phyloP scores from a whole-genome alignment of 176 grass and related monocot species.

The Lolium rigidum region DNA sequence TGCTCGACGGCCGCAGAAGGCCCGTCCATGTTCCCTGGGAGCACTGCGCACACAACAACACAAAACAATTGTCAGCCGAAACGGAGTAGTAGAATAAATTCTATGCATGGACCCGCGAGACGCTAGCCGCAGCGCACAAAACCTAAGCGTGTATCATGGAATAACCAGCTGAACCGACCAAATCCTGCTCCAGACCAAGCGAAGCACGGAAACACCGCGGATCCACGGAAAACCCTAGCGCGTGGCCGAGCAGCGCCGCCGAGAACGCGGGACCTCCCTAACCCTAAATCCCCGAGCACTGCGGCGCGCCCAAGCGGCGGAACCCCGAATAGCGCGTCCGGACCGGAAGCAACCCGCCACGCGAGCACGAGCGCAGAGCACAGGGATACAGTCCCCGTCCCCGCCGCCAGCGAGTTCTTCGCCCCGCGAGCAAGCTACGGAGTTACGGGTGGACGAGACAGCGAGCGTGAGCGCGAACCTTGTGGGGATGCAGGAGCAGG shows the following conservation, averaged over 20 bases:
- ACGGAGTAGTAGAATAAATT: neutral
- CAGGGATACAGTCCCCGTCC: neutral
- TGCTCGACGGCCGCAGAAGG: constrained; percentile 28
- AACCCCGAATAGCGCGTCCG: neutral
- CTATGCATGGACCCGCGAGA: neutral
- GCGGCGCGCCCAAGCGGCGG: neutral
- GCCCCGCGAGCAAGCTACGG: neutral
- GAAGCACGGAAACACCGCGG: neutral
- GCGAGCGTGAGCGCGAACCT: constrained; percentile 36
- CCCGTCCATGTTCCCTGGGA: constrained; percentile 72
- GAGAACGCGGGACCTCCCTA: neutral
- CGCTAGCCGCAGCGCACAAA: neutral
- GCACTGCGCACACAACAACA: neutral
- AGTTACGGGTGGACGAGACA: neutral
- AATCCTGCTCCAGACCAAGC: neutral
- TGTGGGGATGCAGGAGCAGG: neutral
- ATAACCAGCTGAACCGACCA: neutral
- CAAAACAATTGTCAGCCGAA: constrained; percentile 5
- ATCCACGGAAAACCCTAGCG: constrained; percentile 2
- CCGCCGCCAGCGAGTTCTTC: neutral
- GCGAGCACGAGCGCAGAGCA: too few relatives aligned
- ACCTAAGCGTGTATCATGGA: neutral
- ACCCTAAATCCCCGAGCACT: constrained; percentile 40
- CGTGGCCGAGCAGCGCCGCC: neutral
- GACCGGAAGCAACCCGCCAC: neutral